Base-by-base conservation (phyloP, 2,329 filamentous ascomycete genomes). In the Trichoderma hamatum region DNA sequence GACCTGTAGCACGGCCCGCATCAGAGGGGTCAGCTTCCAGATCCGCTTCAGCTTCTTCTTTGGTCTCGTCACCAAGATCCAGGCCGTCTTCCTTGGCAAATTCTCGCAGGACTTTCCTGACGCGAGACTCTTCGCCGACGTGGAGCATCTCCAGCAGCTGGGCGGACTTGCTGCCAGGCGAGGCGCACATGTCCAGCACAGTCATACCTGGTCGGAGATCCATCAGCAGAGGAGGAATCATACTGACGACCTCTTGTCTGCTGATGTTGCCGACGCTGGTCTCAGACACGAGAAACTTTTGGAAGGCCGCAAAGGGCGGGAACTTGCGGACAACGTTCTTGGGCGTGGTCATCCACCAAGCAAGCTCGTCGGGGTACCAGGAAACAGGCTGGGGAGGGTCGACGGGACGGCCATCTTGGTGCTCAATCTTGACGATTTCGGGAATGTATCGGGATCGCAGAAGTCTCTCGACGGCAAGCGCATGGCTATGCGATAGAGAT, bases 201-300 rank as follows among this genome's bases (percentile, higher is more conserved):
- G 91, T 92, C 90, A 97, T 97, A 65, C 94, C 93, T 5, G 96
- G 94, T 74, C 89, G 89, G 62, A 98, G 86, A 76, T 98, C 94
- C 84, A 99, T 92, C 75, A 98, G 85, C 74, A 98, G 86, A 30
- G 96, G 96, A 30, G 96, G 96, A 72, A 99, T 98, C 96, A 99
- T 99, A 83, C 93, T 97, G 76, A 99, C 96, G 55, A 97, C 91
- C 82, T 99, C 96, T 81, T 99, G 96, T 75, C 96, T 89, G 81
- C 92, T 97, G 76, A 99, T 98, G 80, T 98, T 99, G 75, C 96
- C 96, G 26, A 98, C 94, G 68, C 92, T 94, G 4, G 96, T 97
- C 85, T 99, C 96, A 64, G 95, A 96, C 61, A 99, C 96, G 62
- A 99, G 86, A 84, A 97, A 99, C 79, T 96, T 97, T 80, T 99